These are phyloP conservation scores for Haplographium delicatum DNA, from an alignment of 495 filamentous ascomycete genomes.

Conservation along the genomic window DNA sequence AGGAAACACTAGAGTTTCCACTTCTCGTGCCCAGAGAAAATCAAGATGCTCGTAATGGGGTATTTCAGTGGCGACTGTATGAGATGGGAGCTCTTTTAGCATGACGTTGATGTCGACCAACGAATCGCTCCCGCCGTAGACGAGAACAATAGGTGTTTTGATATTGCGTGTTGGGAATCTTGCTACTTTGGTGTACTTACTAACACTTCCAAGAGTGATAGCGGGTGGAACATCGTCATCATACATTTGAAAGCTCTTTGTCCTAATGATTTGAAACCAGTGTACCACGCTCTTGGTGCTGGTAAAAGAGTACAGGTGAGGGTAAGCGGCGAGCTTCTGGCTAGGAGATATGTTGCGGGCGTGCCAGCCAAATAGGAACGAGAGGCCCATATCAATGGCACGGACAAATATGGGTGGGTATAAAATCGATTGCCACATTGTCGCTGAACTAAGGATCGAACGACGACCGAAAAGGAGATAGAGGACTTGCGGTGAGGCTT, in stretches of 20 bases:
- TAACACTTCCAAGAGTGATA: slow-evolving; percentile 35
- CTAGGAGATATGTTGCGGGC: slow-evolving; percentile 77
- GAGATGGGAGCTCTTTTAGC: slow-evolving; percentile 77
- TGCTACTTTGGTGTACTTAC: slow-evolving; percentile 73
- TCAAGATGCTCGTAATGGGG: slow-evolving; percentile 94
- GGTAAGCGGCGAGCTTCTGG: slow-evolving; percentile 95
- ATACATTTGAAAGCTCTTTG: slow-evolving; percentile 94
- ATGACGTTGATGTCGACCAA: slow-evolving; percentile 93
- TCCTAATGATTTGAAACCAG: slow-evolving; percentile 99
- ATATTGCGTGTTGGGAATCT: slow-evolving; percentile 96
- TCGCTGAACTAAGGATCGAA: slow-evolving; percentile 85
- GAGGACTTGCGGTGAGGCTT: slow-evolving; percentile 86
- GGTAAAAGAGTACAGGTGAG: slow-evolving; percentile 93
- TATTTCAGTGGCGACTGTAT: slow-evolving; percentile 78
- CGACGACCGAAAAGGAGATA: slow-evolving; percentile 94
- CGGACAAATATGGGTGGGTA: slow-evolving; percentile 93
- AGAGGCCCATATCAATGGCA: slow-evolving; percentile 75
- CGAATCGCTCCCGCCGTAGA: slow-evolving; percentile 91
- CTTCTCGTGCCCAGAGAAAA: slow-evolving; percentile 90
- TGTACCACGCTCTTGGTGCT: slow-evolving; percentile 94
- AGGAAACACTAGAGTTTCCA: slow-evolving; percentile 77
- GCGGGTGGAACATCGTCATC: slow-evolving; percentile 77
- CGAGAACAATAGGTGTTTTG: slow-evolving; percentile 86
- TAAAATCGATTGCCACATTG: slow-evolving; percentile 95
- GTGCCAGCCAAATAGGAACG: slow-evolving; percentile 84